Evolutionary conservation across 257 asterid species (phyloP).

Genomic region (Lithospermum erythrorhizon): DNA sequence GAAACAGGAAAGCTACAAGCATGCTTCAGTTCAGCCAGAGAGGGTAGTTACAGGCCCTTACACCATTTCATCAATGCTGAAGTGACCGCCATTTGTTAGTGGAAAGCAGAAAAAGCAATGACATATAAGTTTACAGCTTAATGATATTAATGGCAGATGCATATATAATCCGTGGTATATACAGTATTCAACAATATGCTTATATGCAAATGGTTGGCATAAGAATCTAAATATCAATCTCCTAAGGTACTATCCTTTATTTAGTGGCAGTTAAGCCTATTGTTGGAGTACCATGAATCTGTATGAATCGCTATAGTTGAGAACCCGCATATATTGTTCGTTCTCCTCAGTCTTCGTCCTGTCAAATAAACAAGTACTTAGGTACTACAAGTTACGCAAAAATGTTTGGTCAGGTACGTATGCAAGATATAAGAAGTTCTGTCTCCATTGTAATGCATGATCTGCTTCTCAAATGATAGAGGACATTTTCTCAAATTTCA

Average conservation of each 20-base stretch:
- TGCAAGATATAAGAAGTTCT: too few relatives aligned
- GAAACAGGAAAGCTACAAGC: too few relatives aligned
- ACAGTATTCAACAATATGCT: too few relatives aligned
- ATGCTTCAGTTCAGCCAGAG: too few relatives aligned
- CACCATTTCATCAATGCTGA: too few relatives aligned
- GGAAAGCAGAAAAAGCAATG: not conserved
- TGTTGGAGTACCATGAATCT: not conserved
- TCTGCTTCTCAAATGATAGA: too few relatives aligned
- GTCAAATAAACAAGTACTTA: not conserved
- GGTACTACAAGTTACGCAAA: not conserved
- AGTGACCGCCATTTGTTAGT: not conserved
- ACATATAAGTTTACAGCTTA: not conserved
- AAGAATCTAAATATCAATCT: not conserved
- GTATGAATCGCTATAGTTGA: not conserved
- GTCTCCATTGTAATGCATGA: too few relatives aligned
- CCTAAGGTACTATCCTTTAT: not conserved
- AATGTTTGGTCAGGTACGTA: too few relatives aligned
- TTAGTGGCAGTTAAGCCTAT: too few relatives aligned
- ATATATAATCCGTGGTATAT: not conserved
- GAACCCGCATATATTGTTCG: not conserved
- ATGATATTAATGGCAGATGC: not conserved
- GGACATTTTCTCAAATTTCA: too few relatives aligned
- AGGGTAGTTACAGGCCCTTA: too few relatives aligned
- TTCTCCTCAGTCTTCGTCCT: conserved; percentile 2
- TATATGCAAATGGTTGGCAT: not conserved